A percentile compares a stretch with the other conserved stretches of the same genome.
These are phyloP conservation scores for Blastomyces emzantsi DNA, from an alignment of 2,329 filamentous ascomycete species.

Conservation along the genomic window DNA sequence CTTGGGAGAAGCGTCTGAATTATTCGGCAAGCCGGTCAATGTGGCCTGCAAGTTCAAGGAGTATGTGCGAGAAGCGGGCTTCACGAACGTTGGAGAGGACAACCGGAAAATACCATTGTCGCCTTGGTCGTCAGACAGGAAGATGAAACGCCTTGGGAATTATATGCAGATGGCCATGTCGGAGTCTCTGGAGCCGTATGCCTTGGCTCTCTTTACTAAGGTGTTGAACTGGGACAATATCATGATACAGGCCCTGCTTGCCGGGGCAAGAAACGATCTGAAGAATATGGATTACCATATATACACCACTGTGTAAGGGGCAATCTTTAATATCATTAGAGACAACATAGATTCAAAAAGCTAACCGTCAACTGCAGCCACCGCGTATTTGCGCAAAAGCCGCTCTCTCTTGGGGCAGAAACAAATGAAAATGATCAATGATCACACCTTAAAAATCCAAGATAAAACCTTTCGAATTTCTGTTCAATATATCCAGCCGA, in stretches of 20 bases:
- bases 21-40: constrained; percentile 22
- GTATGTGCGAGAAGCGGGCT: constrained; percentile 43
- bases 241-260: constrained; percentile 10
- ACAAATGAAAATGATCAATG: not conserved
- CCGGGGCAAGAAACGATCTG: constrained; percentile 9
- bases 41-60: constrained; percentile 27
- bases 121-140: constrained; percentile 19
- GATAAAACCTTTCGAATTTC: not conserved
- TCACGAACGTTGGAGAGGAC: constrained; percentile 40
- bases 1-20: constrained; percentile 18
- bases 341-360: not conserved
- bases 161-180: constrained; percentile 18
- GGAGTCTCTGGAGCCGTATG: constrained; percentile 21
- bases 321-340: not conserved
- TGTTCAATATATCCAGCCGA: not conserved
- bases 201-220: constrained; percentile 21
- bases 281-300: constrained; percentile 11
- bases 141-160: constrained; percentile 17
- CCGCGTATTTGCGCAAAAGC: constrained; percentile 3
- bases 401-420: not conserved
- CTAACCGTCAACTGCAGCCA: not conserved
- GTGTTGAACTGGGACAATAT: constrained; percentile 21
- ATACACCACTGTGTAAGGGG: constrained; percentile 8
- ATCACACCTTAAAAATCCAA: not conserved
- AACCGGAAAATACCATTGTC: constrained; percentile 36